phyloP scores from a whole-genome alignment of 352 stramenopile genomes.

The Phytophthora tubulina region DNA sequence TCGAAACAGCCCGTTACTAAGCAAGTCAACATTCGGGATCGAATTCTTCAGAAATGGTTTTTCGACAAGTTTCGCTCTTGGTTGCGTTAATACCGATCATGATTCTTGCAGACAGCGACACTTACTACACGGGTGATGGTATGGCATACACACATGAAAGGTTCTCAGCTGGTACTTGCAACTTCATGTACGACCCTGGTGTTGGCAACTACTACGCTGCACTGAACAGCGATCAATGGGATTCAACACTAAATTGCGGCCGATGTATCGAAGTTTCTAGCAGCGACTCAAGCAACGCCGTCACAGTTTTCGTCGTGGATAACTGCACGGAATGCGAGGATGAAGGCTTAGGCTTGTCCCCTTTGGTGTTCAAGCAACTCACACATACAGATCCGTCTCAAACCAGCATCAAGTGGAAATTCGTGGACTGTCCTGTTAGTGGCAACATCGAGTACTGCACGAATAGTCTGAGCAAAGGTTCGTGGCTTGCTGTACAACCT shows the following conservation, averaged over 20 bases:
- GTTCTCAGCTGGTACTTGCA: conserved; percentile 59
- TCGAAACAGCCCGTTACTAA: not conserved
- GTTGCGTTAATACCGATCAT: conserved; percentile 24
- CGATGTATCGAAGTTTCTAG: conserved; percentile 71
- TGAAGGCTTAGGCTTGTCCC: conserved; percentile 59
- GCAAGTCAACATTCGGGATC: not conserved
- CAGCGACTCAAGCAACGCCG: conserved; percentile 45
- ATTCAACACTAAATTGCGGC: conserved; percentile 62
- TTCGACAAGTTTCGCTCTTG: conserved; percentile 29
- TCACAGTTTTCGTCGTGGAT: conserved; percentile 69
- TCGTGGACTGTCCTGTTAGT: conserved; percentile 51
- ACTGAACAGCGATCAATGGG: conserved; percentile 68
- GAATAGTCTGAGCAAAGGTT: conserved; percentile 48
- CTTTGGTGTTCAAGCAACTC: conserved; percentile 50
- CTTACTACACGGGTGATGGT: conserved; percentile 58
- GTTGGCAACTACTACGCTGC: conserved; percentile 65
- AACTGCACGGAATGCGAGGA: conserved; percentile 67
- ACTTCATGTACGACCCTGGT: conserved; percentile 62
- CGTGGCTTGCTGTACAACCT: conserved; percentile 54
- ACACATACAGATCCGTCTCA: conserved; percentile 46
- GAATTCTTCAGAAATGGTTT: conserved; percentile 1
- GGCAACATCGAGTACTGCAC: conserved; percentile 58
- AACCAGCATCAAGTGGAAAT: conserved; percentile 55
- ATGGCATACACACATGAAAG: conserved; percentile 53
- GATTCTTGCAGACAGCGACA: conserved; percentile 18